Conservation (phyloP, 768 basidiomycete genomes). For the Agaricus sinodeliciosus region DNA sequence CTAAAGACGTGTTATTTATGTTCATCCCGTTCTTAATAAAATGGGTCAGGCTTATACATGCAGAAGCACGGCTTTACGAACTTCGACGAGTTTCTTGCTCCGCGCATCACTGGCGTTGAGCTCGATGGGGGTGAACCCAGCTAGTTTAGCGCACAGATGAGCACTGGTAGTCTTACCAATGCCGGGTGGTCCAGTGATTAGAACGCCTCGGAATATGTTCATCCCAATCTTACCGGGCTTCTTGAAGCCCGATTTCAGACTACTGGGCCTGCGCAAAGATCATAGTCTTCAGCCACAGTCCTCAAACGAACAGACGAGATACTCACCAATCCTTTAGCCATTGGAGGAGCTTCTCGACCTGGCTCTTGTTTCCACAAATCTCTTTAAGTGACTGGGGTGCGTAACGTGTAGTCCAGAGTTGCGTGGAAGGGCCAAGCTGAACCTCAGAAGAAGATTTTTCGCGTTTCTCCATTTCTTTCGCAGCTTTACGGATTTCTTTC, state of each 20-base stretch:
- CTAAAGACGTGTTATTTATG: constrained; percentile 81
- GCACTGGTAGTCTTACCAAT: constrained; percentile 98
- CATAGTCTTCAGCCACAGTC: no score
- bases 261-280: constrained; percentile 51
- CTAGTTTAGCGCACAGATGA: constrained; percentile 86
- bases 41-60: neutral
- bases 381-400: constrained; percentile 86
- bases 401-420: constrained; percentile 95
- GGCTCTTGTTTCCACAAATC: constrained; percentile 86
- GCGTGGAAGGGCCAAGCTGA: constrained; percentile 40
- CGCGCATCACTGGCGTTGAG: constrained; percentile 93
- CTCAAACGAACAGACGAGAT: neutral
- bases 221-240: constrained; percentile 90
- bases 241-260: constrained; percentile 74
- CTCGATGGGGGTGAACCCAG: constrained; percentile 89
- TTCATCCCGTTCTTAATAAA: constrained; percentile 73
- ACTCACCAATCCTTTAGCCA: constrained; percentile 88
- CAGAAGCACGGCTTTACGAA: constrained; percentile 21
- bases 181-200: constrained; percentile 92
- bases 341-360: constrained; percentile 79
- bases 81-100: constrained; percentile 96
- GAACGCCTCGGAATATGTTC: constrained; percentile 79
- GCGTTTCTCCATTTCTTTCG: no score
- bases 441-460: constrained; percentile 40
- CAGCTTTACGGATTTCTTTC: constrained; percentile 63